Evolutionary conservation across 306 rosid genomes (phyloP), one percentile per base, ranked within the genome.

Genomic region (Medicago lupulina): DNA sequence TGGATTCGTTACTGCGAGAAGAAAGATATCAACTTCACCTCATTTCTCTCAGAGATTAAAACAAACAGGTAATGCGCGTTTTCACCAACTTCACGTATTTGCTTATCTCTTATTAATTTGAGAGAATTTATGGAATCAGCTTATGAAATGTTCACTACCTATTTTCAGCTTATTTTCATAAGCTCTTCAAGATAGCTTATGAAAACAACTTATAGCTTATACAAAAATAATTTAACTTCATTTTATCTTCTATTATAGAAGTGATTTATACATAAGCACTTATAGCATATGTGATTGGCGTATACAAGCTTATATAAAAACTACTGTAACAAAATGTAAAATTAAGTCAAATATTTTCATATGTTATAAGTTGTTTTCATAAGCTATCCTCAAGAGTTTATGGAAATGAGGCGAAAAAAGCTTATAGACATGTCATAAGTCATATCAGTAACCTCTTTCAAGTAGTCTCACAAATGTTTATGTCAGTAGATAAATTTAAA

Each of bases 31-130:
- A 61, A 87, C 96, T 76, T 81, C 51, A 55, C 73, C 77, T 60
- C 75, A 47, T 77, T 84, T 90, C 83, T 67, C 68, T 61, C 86
- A 74, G 80, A 90, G 96, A 86, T 57, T 90, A 21, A 92, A 94
- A 53, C 97, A 94, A 90, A 94, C 97, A 73, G 96, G 64, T 71
- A 7, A 2, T 0, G 97, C 87, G 40, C 53, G 15, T 39, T 2
- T 31, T 55, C 58, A 41, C 49, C 55, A 9, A 57, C 13, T 71
- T 75, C 1, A 28, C 3, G 4, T 28, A 4, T 28, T 28, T 28
- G 1, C 31, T 28, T 28, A 0, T 28, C 1, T 28, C 1, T 28
- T 28, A 28, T 28, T 28, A 28, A 28, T 28, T 28, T 28, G 31
- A 28, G 31, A 28, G 4, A 28, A 28, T 28, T 34, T 34, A 4